Base-by-base conservation (phyloP, 2,329 filamentous ascomycete species). In the Chaetomiaceae sp. region DNA sequence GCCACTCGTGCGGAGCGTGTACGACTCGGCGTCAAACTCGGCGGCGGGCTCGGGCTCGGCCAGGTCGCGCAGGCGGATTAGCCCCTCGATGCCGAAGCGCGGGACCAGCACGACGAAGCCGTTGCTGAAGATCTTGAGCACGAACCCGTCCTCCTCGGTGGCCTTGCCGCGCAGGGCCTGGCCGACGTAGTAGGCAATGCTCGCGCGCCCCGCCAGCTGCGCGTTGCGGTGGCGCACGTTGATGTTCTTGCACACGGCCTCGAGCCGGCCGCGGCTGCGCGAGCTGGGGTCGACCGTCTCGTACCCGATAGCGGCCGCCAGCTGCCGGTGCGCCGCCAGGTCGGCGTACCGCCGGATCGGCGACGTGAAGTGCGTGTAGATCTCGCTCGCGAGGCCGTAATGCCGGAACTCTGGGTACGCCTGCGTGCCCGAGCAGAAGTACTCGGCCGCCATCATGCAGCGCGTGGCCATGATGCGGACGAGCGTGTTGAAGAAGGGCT, bases 391-490 rank as follows among this genome's bases (percentile, higher is more conserved):
- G 31, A 99, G 83, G 60, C 93, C 93, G 69, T 99, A 99, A 72
- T 99, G 95, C 46, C 89, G 83, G 78, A 96, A 99, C 66, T 97
- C 93, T 0, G 89, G 86, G 67, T 93, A 92, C 0, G 91, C 83
- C 67, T 96, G 90, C 6, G 90, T 91, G 54, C 93, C 93, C 0
- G 92, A 88, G 71, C 88, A 93, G 71, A 99, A 99, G 72, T 99
- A 99, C 71, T 99, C 93, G 55, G 93, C 93, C 48, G 89, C 93
- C 77, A 96, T 96, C 93, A 99, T 99, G 79, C 93, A 99, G 19
- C 93, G 86, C 8, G 93, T 99, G 9, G 93, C 93, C 74, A 99
- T 87, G 71, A 99, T 96, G 66, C 93, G 89, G 60, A 99, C 86
- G 20, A 99, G 82, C 2, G 92, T 99, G 77, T 99, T 99, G 80